Base-by-base conservation (phyloP, 2,329 filamentous ascomycete species). In the Aspergillus proliferans region DNA sequence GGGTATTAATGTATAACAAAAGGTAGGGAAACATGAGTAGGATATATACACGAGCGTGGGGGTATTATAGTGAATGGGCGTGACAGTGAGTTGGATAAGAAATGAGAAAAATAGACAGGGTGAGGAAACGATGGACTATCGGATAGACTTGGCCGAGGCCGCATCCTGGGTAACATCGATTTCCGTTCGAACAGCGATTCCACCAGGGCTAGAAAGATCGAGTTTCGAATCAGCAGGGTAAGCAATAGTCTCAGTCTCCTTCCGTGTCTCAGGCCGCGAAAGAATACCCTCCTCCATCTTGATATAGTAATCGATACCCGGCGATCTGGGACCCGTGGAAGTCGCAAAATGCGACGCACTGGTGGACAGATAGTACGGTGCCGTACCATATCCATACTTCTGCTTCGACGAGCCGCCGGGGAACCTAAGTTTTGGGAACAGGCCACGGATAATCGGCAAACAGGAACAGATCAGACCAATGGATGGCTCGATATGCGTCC, bases 391-490 rank as follows among this genome's bases (percentile, higher is more conserved):
- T 2, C 55, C 57, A n/a, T 54, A 52, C 34, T 49, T 57, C 21
- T 49, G 50, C 18, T 15, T 12, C 18, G 38, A 40, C 8, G 26
- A 30, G 4, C 26, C 9, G 18, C 38, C 15, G 8, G 52, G 49
- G 24, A 66, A 34, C 18, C 58, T 64, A 19, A 64, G 41, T 10
- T 54, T 52, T 0, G 62, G 62, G 53, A 69, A 65, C 8, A 69
- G 47, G 6, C 65, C 66, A 2, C 66, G 65, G 19, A 68, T 62
- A 22, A 65, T 61, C 2, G 66, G 66, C 1, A 69, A 54, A 46
- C 64, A 66, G 38, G 66, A 64, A 41, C 62, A 67, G 33, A 68
- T 67, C 3, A 69, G 48, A 1, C 64, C 65, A 10, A 69, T 59
- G 4, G 63, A 58, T 0, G 65, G 63, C 51, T 69, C 66, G 30